Evolutionary conservation across 805 yeast species (phyloP).

Genomic region (Candida coleopterorum): DNA sequence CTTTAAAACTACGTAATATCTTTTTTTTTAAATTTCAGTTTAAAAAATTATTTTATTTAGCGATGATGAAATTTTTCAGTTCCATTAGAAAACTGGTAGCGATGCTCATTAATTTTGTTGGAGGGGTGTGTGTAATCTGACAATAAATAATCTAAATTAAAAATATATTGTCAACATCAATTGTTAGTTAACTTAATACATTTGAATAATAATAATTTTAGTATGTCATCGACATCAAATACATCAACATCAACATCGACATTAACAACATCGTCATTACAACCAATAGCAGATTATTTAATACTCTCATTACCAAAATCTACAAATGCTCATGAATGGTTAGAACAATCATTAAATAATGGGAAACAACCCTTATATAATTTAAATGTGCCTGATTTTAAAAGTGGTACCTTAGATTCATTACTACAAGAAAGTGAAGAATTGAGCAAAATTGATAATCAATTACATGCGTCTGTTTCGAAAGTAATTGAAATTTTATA

Average conservation of each 20-base stretch:
- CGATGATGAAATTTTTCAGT: slow-evolving; percentile 2
- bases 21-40: not conserved
- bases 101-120: too few species aligned
- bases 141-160: not conserved
- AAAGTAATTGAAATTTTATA: slow-evolving; percentile 75
- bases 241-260: not conserved
- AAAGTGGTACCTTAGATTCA: slow-evolving; percentile 91
- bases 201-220: not conserved
- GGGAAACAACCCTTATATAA: slow-evolving; percentile 56
- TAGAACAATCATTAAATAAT: slow-evolving; percentile 49
- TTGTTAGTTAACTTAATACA: not conserved
- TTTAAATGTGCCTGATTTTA: slow-evolving; percentile 74
- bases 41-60: slow-evolving; percentile 2
- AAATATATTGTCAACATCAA: not conserved
- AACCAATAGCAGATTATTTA: slow-evolving; percentile 39
- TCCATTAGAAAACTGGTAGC: slow-evolving; percentile 2
- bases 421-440: slow-evolving; percentile 90
- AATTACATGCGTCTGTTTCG: slow-evolving; percentile 59
- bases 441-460: slow-evolving; percentile 74
- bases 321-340: slow-evolving; percentile 45
- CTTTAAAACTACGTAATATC: too few species aligned
- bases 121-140: slow-evolving; percentile 2
- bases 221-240: slow-evolving; percentile 1
- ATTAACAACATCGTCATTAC: slow-evolving; percentile 17
- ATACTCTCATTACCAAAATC: slow-evolving; percentile 59